Base-by-base conservation (phyloP, 768 basidiomycete species). In the Russula dissimulans region DNA sequence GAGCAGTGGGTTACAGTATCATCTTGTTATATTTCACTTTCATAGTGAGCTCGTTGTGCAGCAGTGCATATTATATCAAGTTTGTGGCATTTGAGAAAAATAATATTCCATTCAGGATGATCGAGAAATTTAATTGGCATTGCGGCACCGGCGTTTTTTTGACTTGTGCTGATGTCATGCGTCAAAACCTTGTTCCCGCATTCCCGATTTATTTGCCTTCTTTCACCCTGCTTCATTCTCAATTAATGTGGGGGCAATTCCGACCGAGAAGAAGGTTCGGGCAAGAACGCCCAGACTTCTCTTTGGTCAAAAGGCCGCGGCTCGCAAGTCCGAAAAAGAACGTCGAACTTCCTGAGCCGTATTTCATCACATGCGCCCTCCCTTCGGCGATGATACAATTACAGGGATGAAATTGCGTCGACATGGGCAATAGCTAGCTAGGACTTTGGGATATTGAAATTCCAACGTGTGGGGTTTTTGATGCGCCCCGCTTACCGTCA, bases 141-240 rank as follows among this genome's bases (percentile, higher is more conserved):
- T 26, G 22, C 22, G 22, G 22, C 22, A 11, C 26, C 12, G 50
- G 11, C 34, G 9, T 11, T 38, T 51, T 51, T 26, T 15, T n/a
- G n/a, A 4, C 34, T 36, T 5, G 29, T 53, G 42, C 12, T 56
- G 34, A 56, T 39, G 55, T 56, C 45, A 56, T 39, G 11, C 34
- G 47, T 31, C 48, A 43, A 57, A 56, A 42, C 43, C 47, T 46
- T 56, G 49, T 61, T 51, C 32, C 55, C 60, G 49, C 56, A 56
- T 61, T 51, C 41, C 55, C 60, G 49, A 61, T 61, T 61, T 45
- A 61, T 61, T 61, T 61, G 55, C 60, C 49, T 57, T 56, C 49
- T 18, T 56, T 41, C 31, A 4, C 15, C 53, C 17, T 56, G 43
- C 49, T 52, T 31, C 29, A 22, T 57, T 50, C 34, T 61, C 38